A percentile compares a stretch with the other conserved stretches of the same genome.
These are phyloP conservation scores for Sporothrix protearum DNA, from an alignment of 2,329 filamentous ascomycete species.

Conservation along the genomic window DNA sequence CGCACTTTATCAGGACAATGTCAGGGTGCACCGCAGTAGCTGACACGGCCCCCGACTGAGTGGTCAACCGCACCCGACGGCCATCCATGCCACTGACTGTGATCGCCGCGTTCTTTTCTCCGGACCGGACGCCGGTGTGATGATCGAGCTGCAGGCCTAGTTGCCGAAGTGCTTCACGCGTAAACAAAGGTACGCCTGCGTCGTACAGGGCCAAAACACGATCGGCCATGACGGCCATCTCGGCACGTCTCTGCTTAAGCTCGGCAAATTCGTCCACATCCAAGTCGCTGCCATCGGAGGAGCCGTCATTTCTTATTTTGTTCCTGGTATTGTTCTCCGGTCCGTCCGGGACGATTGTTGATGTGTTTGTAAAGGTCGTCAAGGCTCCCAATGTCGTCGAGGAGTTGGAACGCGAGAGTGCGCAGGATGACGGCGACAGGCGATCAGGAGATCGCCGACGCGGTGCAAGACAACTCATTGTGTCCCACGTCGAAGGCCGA, in stretches of 20 bases:
- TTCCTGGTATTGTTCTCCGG: neutral
- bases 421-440: neutral
- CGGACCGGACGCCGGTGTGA: constrained; percentile 22
- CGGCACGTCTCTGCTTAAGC: constrained; percentile 14
- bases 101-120: constrained; percentile 17
- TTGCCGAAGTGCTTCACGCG: constrained; percentile 22
- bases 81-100: constrained; percentile 25
- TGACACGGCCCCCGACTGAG: constrained; percentile 14
- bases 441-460: neutral
- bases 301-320: neutral
- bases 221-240: constrained; percentile 21
- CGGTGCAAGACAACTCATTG: neutral
- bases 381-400: constrained; percentile 7
- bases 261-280: neutral
- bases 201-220: constrained; percentile 26
- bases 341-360: neutral
- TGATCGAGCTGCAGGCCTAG: constrained; percentile 25
- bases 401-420: constrained; percentile 11
- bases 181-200: constrained; percentile 26
- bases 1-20: constrained; percentile 27
- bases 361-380: neutral
- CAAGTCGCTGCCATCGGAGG: neutral
- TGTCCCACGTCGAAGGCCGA: neutral
- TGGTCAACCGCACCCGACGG: constrained; percentile 18
- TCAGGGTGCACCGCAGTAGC: constrained; percentile 23